phyloP scores from a whole-genome alignment of 2,329 filamentous ascomycete species.

The Penicillium griseofulvum region DNA sequence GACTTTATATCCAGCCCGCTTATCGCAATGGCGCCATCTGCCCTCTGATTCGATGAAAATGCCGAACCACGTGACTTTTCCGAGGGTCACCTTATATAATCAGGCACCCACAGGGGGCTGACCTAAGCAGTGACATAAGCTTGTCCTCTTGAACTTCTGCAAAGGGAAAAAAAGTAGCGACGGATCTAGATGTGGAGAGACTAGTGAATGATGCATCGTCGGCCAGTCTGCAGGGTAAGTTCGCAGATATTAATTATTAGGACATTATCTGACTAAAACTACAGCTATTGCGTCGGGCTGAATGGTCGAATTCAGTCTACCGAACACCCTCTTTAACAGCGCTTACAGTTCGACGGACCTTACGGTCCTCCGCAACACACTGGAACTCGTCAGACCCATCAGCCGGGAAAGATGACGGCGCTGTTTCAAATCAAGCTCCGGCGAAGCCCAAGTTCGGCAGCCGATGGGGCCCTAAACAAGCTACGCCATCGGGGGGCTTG shows the following conservation, averaged over 20 bases:
- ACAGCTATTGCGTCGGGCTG: conserved; percentile 41
- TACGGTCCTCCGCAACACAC: conserved; percentile 31
- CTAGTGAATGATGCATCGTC: conserved; percentile 34
- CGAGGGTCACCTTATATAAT: conserved; percentile 16
- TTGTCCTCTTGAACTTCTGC: conserved; percentile 12
- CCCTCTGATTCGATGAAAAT: conserved; percentile 32
- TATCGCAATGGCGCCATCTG: conserved; percentile 24
- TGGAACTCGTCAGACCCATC: conserved; percentile 29
- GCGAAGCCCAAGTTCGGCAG: conserved; percentile 30
- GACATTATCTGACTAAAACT: neutral
- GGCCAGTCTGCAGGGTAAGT: conserved; percentile 34
- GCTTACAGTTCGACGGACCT: conserved; percentile 31
- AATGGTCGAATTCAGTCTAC: conserved; percentile 38
- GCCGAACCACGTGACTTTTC: conserved; percentile 33
- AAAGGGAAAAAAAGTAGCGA: conserved; percentile 16
- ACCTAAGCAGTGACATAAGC: conserved; percentile 16
- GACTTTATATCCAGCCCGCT: conserved; percentile 12
- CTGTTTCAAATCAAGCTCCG: conserved; percentile 9
- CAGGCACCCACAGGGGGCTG: neutral
- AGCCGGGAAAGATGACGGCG: conserved; percentile 21
- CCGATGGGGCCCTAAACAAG: conserved; percentile 21
- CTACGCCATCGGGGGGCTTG: conserved; percentile 24
- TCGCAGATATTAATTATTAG: neutral
- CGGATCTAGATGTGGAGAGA: conserved; percentile 16
- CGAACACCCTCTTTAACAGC: conserved; percentile 21